These are phyloP conservation scores for Galerina sulciceps DNA, from an alignment of 768 basidiomycete species.

Conservation along the genomic window DNA sequence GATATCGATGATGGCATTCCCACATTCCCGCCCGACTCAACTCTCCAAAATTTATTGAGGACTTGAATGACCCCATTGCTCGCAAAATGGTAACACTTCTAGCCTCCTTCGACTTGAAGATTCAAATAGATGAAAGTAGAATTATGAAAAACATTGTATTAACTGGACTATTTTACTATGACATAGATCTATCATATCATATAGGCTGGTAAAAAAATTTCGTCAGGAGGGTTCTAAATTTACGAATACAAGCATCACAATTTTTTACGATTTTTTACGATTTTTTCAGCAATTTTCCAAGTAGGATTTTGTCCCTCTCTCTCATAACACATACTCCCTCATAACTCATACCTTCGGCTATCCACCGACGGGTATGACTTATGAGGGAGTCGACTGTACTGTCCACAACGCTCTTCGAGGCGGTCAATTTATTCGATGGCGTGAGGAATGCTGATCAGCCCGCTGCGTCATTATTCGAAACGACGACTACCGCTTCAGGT, in stretches of 20 bases:
- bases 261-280: slow-evolving; percentile 8
- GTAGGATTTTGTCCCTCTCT: not conserved
- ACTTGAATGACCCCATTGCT: slow-evolving; percentile 24
- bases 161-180: slow-evolving; percentile 17
- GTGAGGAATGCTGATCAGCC: too few species aligned
- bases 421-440: too few species aligned
- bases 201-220: not conserved
- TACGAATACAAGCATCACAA: not conserved
- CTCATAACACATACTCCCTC: slow-evolving; percentile 6
- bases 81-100: slow-evolving; percentile 24
- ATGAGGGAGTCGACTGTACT: slow-evolving; percentile 7
- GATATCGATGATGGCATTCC: too few species aligned
- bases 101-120: slow-evolving; percentile 19
- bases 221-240: not conserved
- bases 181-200: not conserved
- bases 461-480: too few species aligned
- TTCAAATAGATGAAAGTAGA: slow-evolving; percentile 17
- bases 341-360: slow-evolving; percentile 11
- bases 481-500: too few species aligned
- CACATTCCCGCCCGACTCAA: slow-evolving; percentile 3
- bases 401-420: too few species aligned
- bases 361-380: slow-evolving; percentile 18
- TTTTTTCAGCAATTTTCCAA: slow-evolving; percentile 7
- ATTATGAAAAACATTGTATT: slow-evolving; percentile 19
- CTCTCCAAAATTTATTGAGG: slow-evolving; percentile 18